phyloP scores from a whole-genome alignment of 1,284 basidiomycete species.

The Phellopilus nigrolimitatus region DNA sequence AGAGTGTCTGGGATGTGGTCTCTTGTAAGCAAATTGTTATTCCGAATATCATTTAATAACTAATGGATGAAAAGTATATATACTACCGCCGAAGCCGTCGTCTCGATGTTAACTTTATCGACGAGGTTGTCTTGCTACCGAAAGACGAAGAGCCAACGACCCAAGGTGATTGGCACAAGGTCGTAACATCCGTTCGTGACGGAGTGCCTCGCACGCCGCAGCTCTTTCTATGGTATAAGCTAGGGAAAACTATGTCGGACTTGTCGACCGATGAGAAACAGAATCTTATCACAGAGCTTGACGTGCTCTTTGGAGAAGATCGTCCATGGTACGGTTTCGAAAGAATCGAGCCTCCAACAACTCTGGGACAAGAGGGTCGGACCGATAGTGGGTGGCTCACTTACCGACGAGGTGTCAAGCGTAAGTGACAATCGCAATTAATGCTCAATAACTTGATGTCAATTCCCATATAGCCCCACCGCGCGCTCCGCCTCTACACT shows the following conservation, averaged over 20 bases:
- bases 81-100: constrained; percentile 84
- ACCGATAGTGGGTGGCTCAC: constrained; percentile 54
- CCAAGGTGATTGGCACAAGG: constrained; percentile 52
- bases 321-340: constrained; percentile 83
- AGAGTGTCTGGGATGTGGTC: constrained; percentile 57
- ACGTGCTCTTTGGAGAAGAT: constrained; percentile 78
- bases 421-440: constrained; percentile 36
- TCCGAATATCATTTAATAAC: not conserved
- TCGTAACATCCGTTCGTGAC: constrained; percentile 48
- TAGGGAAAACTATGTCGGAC: constrained; percentile 53
- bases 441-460: constrained; percentile 5
- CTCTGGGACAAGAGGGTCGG: constrained; percentile 35
- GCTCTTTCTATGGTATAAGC: constrained; percentile 72
- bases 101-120: constrained; percentile 67
- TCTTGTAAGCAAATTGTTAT: constrained; percentile 38
- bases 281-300: constrained; percentile 81
- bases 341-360: constrained; percentile 55
- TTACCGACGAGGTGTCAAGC: constrained; percentile 58
- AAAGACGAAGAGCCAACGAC: constrained; percentile 44
- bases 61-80: constrained; percentile 46
- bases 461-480: constrained; percentile 48
- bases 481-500: constrained; percentile 68
- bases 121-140: constrained; percentile 54
- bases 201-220: constrained; percentile 49
- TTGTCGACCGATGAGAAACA: constrained; percentile 54